Percentiles rank a stretch among this genome's conserved stretches.
Evolutionary conservation across 129 eudicot genomes (phyloP).

Genomic region (Erigeron canadensis): DNA sequence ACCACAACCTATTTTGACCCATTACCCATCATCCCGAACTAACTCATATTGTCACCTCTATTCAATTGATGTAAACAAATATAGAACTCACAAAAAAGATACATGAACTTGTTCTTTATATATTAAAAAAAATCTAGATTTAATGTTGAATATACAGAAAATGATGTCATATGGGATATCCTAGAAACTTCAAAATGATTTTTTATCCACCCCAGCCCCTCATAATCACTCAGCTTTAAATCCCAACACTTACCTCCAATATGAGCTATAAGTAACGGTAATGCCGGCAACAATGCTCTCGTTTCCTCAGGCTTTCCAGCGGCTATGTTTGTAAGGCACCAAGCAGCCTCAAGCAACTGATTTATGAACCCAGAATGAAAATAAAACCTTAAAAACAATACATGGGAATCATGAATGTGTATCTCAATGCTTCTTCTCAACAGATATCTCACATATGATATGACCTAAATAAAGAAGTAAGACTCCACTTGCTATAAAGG

Average conservation of each 20-base stretch:
- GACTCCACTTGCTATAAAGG: background rate
- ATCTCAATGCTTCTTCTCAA: background rate
- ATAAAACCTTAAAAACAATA: constrained; percentile 15
- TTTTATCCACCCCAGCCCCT: background rate
- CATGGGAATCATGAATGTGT: background rate
- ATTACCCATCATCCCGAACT: background rate
- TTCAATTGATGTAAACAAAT: background rate
- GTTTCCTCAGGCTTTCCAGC: constrained; percentile 99
- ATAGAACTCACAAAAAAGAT: background rate
- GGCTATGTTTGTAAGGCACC: constrained; percentile 96
- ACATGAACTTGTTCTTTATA: background rate
- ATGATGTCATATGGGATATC: background rate
- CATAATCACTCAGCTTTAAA: background rate
- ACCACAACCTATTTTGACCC: background rate
- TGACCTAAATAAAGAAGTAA: background rate
- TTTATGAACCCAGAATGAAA: constrained; percentile 12
- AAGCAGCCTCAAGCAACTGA: constrained; percentile 97
- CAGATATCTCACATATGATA: background rate
- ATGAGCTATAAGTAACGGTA: constrained; percentile 95
- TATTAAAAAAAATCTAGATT: no score
- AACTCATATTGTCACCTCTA: background rate
- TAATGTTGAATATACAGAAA: background rate
- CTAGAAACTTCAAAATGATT: constrained; percentile 15
- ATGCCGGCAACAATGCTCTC: constrained; percentile 85
- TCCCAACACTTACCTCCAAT: constrained; percentile 62